Conservation (phyloP, 1,284 basidiomycete species). For the Trametes versicolor region DNA sequence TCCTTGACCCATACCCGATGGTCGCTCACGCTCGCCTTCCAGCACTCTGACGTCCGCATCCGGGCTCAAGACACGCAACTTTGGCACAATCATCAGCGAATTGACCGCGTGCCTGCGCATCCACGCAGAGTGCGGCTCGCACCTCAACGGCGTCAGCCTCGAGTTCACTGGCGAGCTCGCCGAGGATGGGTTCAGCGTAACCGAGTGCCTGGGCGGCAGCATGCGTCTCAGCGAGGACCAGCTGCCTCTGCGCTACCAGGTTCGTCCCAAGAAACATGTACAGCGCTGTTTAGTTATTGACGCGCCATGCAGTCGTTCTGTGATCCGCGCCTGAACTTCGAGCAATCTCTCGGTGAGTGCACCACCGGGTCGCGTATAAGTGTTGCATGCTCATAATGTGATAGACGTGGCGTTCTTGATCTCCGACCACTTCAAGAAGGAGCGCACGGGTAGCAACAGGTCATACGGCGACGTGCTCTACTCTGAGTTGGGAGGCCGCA, state of each 20-base stretch:
- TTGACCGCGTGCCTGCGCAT: slow-evolving; percentile 86
- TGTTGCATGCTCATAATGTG: background rate
- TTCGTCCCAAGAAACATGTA: slow-evolving; percentile 37
- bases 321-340: slow-evolving; percentile 84
- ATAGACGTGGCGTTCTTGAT: slow-evolving; percentile 83
- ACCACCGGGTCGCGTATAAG: background rate
- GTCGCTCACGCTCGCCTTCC: slow-evolving; percentile 12
- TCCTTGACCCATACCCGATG: background rate
- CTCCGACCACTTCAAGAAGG: slow-evolving; percentile 81
- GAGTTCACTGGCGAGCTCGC: slow-evolving; percentile 97
- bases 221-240: slow-evolving; percentile 83
- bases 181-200: slow-evolving; percentile 93
- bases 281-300: background rate
- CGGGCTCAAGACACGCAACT: slow-evolving; percentile 90
- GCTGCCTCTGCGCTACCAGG: slow-evolving; percentile 79
- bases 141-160: slow-evolving; percentile 94
- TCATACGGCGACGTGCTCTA: slow-evolving; percentile 42
- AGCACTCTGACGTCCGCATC: slow-evolving; percentile 84
- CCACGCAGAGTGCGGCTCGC: slow-evolving; percentile 76
- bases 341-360: slow-evolving; percentile 78
- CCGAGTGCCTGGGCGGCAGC: slow-evolving; percentile 84
- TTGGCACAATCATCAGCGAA: slow-evolving; percentile 92
- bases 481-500: slow-evolving; percentile 43
- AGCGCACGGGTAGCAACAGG: slow-evolving; percentile 48
- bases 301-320: slow-evolving; percentile 70